A percentile compares a stretch with the other conserved stretches of the same genome.
phyloP scores from a whole-genome alignment of 2,329 filamentous ascomycete species.

The Penicillium sp. region DNA sequence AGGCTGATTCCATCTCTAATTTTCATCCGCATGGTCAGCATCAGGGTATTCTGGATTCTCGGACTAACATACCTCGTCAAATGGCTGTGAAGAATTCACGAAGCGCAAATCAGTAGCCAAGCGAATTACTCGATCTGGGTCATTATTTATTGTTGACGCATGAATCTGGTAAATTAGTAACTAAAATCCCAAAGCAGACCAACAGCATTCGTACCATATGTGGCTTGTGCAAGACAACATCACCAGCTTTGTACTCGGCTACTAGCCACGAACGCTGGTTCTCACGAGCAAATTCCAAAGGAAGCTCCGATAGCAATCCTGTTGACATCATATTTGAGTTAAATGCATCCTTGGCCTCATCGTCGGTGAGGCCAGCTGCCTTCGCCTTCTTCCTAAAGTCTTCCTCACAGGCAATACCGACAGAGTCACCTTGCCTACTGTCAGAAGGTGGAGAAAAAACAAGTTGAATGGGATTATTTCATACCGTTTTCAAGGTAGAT shows the following conservation, averaged over 20 bases:
- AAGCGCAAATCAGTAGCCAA: conserved; percentile 6
- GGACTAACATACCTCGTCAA: background rate
- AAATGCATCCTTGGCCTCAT: conserved; percentile 6
- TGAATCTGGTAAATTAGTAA: conserved; percentile 1
- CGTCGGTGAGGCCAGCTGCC: background rate
- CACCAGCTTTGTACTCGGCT: conserved; percentile 4
- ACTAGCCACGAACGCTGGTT: conserved; percentile 3
- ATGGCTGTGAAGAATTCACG: conserved; percentile 1
- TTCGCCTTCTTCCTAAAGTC: conserved; percentile 1
- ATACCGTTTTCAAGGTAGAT: conserved; percentile 35
- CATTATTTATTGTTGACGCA: conserved; percentile 6
- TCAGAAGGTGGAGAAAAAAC: background rate
- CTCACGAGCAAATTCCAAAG: background rate
- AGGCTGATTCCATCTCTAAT: conserved; percentile 7
- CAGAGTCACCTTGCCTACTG: background rate
- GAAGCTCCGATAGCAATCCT: background rate
- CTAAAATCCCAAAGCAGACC: background rate
- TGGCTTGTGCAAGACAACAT: conserved; percentile 7
- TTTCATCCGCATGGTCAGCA: background rate
- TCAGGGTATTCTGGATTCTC: background rate
- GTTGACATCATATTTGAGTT: conserved; percentile 8
- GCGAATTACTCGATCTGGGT: conserved; percentile 2
- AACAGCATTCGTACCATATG: background rate
- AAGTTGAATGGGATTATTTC: background rate
- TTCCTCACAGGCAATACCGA: background rate